Evolutionary conservation across 1,139 yeast genomes (phyloP).

Genomic region (Saccharomycopsis hybrid): DNA sequence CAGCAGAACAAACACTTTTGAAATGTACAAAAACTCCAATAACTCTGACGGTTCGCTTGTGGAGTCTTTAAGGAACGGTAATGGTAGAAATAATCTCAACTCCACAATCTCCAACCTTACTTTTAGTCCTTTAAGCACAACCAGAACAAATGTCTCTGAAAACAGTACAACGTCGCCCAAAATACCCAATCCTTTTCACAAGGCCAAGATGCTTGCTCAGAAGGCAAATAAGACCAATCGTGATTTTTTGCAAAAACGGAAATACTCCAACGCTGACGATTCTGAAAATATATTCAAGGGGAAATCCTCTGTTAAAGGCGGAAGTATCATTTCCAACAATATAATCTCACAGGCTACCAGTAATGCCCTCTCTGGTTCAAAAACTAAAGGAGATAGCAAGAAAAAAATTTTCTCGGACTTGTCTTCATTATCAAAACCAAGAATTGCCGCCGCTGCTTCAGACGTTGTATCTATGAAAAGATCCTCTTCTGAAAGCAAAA

Average conservation of each 20-base stretch:
- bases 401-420: constrained; percentile 11
- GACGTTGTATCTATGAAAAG: constrained; percentile 7
- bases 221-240: constrained; percentile 7
- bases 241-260: constrained; percentile 7
- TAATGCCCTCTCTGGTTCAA: background rate
- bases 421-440: constrained; percentile 13
- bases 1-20: constrained; percentile 9
- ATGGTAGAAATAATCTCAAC: constrained; percentile 2
- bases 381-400: background rate
- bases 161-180: constrained; percentile 2
- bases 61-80: background rate
- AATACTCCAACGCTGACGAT: constrained; percentile 10
- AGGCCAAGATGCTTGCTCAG: constrained; percentile 17
- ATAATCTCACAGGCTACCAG: background rate
- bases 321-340: background rate
- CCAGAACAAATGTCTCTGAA: background rate
- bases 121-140: constrained; percentile 17
- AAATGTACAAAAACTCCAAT: constrained; percentile 11
- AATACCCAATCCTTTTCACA: constrained; percentile 13
- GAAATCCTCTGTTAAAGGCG: background rate
- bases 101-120: constrained; percentile 18
- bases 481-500: constrained; percentile 11
- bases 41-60: constrained; percentile 14
- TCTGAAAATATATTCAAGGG: constrained; percentile 1
- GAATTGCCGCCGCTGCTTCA: background rate